Evolutionary conservation across 257 asterid species (phyloP).

Genomic region (Leptodermis oblonga): DNA sequence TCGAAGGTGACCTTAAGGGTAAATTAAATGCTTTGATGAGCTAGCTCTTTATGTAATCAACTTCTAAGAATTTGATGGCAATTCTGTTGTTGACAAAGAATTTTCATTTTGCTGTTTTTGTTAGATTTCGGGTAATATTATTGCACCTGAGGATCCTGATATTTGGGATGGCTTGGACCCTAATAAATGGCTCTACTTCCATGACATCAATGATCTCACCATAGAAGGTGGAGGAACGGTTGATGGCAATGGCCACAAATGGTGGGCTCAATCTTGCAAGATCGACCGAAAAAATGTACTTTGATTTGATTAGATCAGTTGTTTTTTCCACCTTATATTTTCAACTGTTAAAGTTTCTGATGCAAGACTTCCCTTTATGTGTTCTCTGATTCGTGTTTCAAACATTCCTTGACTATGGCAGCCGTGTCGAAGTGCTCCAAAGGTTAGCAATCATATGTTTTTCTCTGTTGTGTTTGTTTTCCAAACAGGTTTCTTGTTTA

Average conservation of each 20-base stretch:
- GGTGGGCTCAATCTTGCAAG: slow-evolving; percentile 98
- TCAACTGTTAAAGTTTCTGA: not conserved
- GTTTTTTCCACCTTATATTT: not conserved
- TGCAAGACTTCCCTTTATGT: slow-evolving; percentile 6
- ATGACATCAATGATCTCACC: slow-evolving; percentile 48
- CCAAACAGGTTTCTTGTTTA: not conserved
- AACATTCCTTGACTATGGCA: slow-evolving; percentile 38
- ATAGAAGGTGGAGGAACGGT: slow-evolving; percentile 73
- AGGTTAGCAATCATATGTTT: slow-evolving; percentile 47
- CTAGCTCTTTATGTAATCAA: not conserved
- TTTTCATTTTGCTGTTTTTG: slow-evolving; percentile 7
- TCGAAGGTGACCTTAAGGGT: slow-evolving; percentile 60
- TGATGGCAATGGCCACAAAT: slow-evolving; percentile 63
- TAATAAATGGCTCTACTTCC: slow-evolving; percentile 81
- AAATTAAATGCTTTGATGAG: slow-evolving; percentile 17
- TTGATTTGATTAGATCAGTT: not conserved
- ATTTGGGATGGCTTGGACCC: slow-evolving; percentile 53
- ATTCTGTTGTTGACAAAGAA: slow-evolving; percentile 4
- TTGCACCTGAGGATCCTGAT: slow-evolving; percentile 65
- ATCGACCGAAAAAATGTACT: slow-evolving; percentile 57
- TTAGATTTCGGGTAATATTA: slow-evolving; percentile 65
- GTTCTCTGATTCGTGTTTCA: slow-evolving; percentile 15
- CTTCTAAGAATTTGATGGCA: not conserved
- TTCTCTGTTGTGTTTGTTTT: not conserved
- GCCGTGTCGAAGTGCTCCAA: slow-evolving; percentile 86